A percentile compares a stretch with the other conserved stretches of the same genome.
These are phyloP conservation scores for Fraxinus quadrangulata DNA, from an alignment of 257 asterid species.

Conservation along the genomic window DNA sequence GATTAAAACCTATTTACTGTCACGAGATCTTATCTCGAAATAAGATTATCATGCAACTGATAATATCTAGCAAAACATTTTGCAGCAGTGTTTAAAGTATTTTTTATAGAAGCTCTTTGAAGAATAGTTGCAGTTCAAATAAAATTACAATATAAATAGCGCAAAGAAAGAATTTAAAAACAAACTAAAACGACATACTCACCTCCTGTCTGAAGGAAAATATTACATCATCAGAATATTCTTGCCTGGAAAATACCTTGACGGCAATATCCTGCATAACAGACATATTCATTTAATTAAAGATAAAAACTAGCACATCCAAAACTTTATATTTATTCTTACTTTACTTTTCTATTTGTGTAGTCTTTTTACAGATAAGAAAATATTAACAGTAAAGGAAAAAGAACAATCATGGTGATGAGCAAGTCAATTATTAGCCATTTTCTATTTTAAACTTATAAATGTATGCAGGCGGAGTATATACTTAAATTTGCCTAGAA, in stretches of 20 bases:
- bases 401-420: not conserved
- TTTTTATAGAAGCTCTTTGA: not conserved
- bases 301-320: constrained; percentile 1
- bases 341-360: not conserved
- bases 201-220: constrained; percentile 91
- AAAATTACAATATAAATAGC: not conserved
- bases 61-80: not conserved
- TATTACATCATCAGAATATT: constrained; percentile 83
- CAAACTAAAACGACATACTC: constrained; percentile 8
- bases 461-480: not conserved
- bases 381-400: not conserved
- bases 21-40: not conserved
- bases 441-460: not conserved
- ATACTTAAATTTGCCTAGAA: no score
- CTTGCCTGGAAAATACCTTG: constrained; percentile 84
- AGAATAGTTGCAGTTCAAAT: not conserved
- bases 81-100: not conserved
- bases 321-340: not conserved
- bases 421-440: not conserved
- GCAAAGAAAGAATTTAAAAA: not conserved
- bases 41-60: constrained; percentile 10
- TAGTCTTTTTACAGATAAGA: not conserved
- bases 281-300: constrained; percentile 30
- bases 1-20: constrained; percentile 1
- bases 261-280: constrained; percentile 86